These are phyloP conservation scores for Pseudogymnoascus sp. DNA, from an alignment of 2,329 filamentous ascomycete genomes.

Conservation along the genomic window DNA sequence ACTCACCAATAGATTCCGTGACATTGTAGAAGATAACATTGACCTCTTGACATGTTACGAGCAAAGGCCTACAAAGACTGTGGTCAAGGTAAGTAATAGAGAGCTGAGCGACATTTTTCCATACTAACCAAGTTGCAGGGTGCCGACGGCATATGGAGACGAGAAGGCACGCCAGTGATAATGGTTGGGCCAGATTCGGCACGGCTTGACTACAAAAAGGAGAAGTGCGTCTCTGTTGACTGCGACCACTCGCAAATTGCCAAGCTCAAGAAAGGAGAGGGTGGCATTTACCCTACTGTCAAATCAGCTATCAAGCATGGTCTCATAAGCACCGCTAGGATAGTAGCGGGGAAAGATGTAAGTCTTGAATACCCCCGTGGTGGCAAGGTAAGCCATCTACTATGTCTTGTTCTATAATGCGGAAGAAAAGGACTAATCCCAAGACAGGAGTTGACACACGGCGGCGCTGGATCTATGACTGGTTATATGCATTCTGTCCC, in stretches of 20 bases:
- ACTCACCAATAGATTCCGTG: slow-evolving; percentile 18
- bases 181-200: slow-evolving; percentile 17
- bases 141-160: slow-evolving; percentile 17
- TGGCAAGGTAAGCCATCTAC: slow-evolving; percentile 1
- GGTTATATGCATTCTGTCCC: neutral
- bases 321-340: slow-evolving; percentile 1
- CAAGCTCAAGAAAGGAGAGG: slow-evolving; percentile 14
- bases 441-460: neutral
- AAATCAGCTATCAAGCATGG: slow-evolving; percentile 3
- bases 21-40: slow-evolving; percentile 14
- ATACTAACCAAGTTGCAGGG: neutral
- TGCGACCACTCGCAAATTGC: slow-evolving; percentile 19
- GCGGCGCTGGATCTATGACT: neutral
- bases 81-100: slow-evolving; percentile 12
- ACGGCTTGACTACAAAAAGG: slow-evolving; percentile 12
- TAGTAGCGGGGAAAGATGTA: slow-evolving; percentile 5
- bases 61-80: slow-evolving; percentile 17
- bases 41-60: slow-evolving; percentile 21
- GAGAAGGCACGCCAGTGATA: slow-evolving; percentile 15
- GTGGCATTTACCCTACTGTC: slow-evolving; percentile 7
- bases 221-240: slow-evolving; percentile 14
- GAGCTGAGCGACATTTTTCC: too few species aligned
- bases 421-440: neutral
- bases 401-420: neutral
- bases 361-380: neutral